Evolutionary conservation across 208 protist genomes (phyloP).

Genomic region (Herpetomonas samuelpessoai): DNA sequence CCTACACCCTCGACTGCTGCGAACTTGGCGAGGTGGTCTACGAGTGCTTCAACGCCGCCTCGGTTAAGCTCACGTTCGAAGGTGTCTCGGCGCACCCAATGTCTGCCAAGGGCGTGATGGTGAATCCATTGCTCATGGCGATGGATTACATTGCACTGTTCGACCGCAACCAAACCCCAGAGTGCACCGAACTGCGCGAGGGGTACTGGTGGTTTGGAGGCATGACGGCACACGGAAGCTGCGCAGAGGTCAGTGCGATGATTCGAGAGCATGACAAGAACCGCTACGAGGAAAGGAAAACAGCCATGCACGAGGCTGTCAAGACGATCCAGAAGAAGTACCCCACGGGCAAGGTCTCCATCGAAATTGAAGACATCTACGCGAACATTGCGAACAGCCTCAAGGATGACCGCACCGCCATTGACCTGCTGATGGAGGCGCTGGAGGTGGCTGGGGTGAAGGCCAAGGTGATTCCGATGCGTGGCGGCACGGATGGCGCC

Average conservation of each 20-base stretch:
- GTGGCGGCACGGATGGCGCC: constrained; percentile 79
- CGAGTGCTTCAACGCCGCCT: constrained; percentile 86
- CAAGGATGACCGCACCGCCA: constrained; percentile 51
- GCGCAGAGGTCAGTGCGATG: constrained; percentile 52
- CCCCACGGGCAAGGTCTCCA: constrained; percentile 59
- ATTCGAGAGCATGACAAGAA: constrained; percentile 69
- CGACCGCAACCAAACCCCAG: constrained; percentile 65
- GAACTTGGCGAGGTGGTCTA: constrained; percentile 82
- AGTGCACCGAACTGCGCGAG: constrained; percentile 73
- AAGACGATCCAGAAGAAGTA: constrained; percentile 47
- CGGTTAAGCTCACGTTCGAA: constrained; percentile 46
- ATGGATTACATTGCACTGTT: constrained; percentile 73
- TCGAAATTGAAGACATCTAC: constrained; percentile 68
- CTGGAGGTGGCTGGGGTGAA: constrained; percentile 47
- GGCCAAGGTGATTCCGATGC: constrained; percentile 79
- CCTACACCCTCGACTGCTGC: constrained; percentile 86
- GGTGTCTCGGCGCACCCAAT: constrained; percentile 84
- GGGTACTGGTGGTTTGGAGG: constrained; percentile 83
- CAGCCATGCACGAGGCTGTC: constrained; percentile 43
- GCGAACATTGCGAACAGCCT: constrained; percentile 70
- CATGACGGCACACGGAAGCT: constrained; percentile 46
- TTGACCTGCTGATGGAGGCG: constrained; percentile 73
- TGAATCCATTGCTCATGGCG: constrained; percentile 85
- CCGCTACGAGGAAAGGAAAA: constrained; percentile 50
- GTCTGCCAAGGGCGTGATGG: constrained; percentile 84